phyloP scores from a whole-genome alignment of 495 filamentous ascomycete genomes.

The Penicillium canariense region DNA sequence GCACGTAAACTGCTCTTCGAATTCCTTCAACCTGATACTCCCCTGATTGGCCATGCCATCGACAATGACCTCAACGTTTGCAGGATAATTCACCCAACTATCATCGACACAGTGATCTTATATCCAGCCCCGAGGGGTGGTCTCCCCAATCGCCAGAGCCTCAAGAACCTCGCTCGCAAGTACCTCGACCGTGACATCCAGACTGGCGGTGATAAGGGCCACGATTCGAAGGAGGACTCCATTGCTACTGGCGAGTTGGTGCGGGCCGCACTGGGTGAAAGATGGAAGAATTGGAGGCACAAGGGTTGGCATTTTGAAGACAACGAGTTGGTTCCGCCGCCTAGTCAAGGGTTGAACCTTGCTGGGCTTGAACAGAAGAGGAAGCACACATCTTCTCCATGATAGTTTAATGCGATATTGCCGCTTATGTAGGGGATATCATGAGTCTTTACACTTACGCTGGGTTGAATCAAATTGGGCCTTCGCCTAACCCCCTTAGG shows the following conservation, averaged over 20 bases:
- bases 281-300: conserved; percentile 60
- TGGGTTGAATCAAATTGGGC: too few relatives aligned
- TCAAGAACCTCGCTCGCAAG: conserved; percentile 64
- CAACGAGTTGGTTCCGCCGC: conserved; percentile 51
- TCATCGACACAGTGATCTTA: conserved; percentile 84
- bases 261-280: conserved; percentile 58
- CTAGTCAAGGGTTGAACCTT: conserved; percentile 7
- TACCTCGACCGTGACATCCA: conserved; percentile 76
- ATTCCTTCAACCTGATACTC: conserved; percentile 68
- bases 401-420: not conserved
- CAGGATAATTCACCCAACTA: conserved; percentile 76
- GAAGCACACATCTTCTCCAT: conserved; percentile 2
- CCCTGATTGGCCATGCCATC: conserved; percentile 86
- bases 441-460: not conserved
- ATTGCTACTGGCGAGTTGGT: conserved; percentile 84
- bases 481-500: too few relatives aligned
- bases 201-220: conserved; percentile 64
- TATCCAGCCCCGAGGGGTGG: conserved; percentile 70
- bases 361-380: conserved; percentile 30
- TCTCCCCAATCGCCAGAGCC: conserved; percentile 70
- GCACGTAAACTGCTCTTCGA: conserved; percentile 73
- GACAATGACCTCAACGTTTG: conserved; percentile 90
- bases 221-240: conserved; percentile 89
- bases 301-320: conserved; percentile 62
- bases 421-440: not conserved